phyloP scores from a whole-genome alignment of 768 basidiomycete genomes.

The Obba rivulosa region DNA sequence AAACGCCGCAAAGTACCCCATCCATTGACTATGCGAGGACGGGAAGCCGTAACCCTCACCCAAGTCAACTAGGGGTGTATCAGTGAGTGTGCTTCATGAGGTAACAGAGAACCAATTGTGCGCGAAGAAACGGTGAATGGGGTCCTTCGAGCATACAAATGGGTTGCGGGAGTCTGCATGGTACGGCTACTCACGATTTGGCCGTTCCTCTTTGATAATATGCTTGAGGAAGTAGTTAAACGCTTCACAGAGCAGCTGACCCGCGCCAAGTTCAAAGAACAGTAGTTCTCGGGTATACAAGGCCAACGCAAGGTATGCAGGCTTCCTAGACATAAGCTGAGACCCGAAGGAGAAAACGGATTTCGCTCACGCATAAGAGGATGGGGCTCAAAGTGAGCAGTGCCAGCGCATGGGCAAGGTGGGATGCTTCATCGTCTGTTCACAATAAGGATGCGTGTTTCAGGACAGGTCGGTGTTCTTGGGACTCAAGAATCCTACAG shows the following conservation, averaged over 20 bases:
- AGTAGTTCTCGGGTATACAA: slow-evolving; percentile 74
- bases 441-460: too few relatives aligned
- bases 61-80: slow-evolving; percentile 37
- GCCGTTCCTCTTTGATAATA: slow-evolving; percentile 62
- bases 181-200: slow-evolving; percentile 45
- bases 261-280: slow-evolving; percentile 81
- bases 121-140: not conserved
- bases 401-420: slow-evolving; percentile 22
- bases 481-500: slow-evolving; percentile 10
- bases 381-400: slow-evolving; percentile 29
- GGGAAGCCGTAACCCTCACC: slow-evolving; percentile 83
- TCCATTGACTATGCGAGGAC: slow-evolving; percentile 85
- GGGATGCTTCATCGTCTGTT: slow-evolving; percentile 26
- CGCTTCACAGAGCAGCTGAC: slow-evolving; percentile 67
- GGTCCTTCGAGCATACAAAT: not conserved
- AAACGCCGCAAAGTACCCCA: slow-evolving; percentile 83
- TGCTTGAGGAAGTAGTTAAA: slow-evolving; percentile 69
- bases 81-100: too few relatives aligned
- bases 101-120: not conserved
- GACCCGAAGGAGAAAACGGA: not conserved
- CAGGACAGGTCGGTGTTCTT: too few relatives aligned
- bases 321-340: slow-evolving; percentile 32
- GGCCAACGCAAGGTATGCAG: slow-evolving; percentile 72
- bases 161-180: not conserved
- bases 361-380: slow-evolving; percentile 23